Evolutionary conservation across 2,329 filamentous ascomycete genomes (phyloP).

Genomic region (Ascochyta koolunga): DNA sequence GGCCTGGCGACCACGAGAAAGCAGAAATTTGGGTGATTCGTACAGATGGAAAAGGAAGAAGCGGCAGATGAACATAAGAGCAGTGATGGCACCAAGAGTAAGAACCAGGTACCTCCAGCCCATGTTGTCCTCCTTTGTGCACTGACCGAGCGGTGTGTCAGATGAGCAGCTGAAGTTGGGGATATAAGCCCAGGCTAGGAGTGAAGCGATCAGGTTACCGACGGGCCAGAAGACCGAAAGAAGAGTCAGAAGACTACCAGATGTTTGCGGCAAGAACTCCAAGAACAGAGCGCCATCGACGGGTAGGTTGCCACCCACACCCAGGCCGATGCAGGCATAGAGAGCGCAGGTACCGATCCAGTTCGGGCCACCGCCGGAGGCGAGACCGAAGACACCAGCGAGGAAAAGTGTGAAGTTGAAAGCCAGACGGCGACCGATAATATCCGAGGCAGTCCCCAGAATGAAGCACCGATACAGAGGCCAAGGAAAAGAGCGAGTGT

Average conservation of each 20-base stretch:
- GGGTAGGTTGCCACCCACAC: conserved; percentile 70
- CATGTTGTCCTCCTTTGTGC: conserved; percentile 61
- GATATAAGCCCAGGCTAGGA: conserved; percentile 76
- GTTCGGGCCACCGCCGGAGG: conserved; percentile 68
- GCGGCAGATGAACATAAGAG: conserved; percentile 77
- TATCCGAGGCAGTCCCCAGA: conserved; percentile 83
- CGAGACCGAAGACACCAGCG: conserved; percentile 74
- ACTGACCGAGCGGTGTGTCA: conserved; percentile 37
- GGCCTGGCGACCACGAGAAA: conserved; percentile 75
- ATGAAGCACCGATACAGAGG: conserved; percentile 76
- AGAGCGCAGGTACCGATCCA: conserved; percentile 60
- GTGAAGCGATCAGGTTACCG: conserved; percentile 71
- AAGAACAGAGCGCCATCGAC: conserved; percentile 83
- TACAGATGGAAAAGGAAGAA: conserved; percentile 82
- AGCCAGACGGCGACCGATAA: conserved; percentile 77
- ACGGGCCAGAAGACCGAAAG: conserved; percentile 89
- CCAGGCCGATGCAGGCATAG: conserved; percentile 53
- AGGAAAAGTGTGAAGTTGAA: conserved; percentile 83
- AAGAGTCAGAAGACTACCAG: conserved; percentile 75
- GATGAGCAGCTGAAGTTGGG: conserved; percentile 64
- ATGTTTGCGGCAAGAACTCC: conserved; percentile 79
- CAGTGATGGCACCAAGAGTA: conserved; percentile 73
- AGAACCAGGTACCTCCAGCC: conserved; percentile 79
- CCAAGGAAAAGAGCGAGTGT: conserved; percentile 79
- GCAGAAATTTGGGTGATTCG: conserved; percentile 84